Conservation (phyloP, 257 asterid genomes). For the Jasminum sambac region DNA sequence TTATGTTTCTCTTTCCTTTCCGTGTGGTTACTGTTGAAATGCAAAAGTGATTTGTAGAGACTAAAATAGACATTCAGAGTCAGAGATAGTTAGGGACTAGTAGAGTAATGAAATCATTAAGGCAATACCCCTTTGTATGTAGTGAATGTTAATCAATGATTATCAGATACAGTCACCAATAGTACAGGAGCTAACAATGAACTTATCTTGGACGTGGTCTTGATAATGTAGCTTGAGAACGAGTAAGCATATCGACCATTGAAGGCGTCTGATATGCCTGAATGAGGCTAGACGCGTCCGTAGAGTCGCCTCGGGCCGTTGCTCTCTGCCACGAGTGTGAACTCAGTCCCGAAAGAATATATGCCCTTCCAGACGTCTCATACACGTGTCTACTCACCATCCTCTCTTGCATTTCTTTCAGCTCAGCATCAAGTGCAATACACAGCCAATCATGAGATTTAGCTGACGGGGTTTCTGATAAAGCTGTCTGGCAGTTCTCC, state of each 20-base stretch:
- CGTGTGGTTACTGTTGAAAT: too few species aligned
- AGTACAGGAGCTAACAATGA: too few species aligned
- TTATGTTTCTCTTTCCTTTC: background rate
- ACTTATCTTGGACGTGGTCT: background rate
- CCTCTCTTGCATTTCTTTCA: conserved; percentile 23
- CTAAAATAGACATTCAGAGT: too few species aligned
- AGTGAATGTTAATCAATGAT: too few species aligned
- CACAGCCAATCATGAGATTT: conserved; percentile 21
- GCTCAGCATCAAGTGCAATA: conserved; percentile 21
- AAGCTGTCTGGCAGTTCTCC: conserved; percentile 9
- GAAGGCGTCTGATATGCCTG: conserved; percentile 21
- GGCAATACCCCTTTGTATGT: too few species aligned
- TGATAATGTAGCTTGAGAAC: conserved; percentile 21
- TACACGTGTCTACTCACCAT: conserved; percentile 18
- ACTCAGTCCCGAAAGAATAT: conserved; percentile 22
- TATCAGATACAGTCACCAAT: too few species aligned
- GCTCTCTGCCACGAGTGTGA: conserved; percentile 28
- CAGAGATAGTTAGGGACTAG: too few species aligned
- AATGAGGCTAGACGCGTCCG: conserved; percentile 12
- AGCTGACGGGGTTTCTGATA: conserved; percentile 20
- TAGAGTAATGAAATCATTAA: too few species aligned
- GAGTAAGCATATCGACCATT: conserved; percentile 22
- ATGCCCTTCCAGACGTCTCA: conserved; percentile 24
- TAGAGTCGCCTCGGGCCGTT: conserved; percentile 21
- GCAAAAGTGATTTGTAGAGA: too few species aligned